These are phyloP conservation scores for Yarrowia osloensis DNA, from an alignment of 805 yeast species.

Conservation along the genomic window DNA sequence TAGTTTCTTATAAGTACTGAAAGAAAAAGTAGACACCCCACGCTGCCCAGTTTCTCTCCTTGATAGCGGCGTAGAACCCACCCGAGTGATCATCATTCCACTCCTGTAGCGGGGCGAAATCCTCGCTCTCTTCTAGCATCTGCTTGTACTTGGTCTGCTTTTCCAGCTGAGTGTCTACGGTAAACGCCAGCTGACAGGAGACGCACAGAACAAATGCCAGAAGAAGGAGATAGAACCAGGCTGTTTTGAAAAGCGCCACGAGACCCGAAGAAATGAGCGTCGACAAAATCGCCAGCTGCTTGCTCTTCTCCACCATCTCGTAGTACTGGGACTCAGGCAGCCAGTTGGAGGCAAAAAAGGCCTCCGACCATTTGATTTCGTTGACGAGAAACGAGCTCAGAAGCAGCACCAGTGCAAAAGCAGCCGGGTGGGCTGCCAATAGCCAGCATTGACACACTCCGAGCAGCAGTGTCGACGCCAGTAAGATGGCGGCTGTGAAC, in stretches of 20 bases:
- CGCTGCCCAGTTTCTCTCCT: neutral
- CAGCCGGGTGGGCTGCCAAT: neutral
- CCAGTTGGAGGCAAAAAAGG: constrained; percentile 6
- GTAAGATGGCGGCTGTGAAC: neutral
- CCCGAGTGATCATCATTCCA: neutral
- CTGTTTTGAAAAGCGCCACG: neutral
- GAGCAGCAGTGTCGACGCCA: neutral
- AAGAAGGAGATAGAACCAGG: neutral
- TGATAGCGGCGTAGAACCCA: neutral
- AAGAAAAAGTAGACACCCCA: neutral
- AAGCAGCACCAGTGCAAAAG: neutral
- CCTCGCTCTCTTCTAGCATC: neutral
- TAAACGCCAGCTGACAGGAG: neutral
- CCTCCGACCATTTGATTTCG: constrained; percentile 2
- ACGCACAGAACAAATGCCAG: neutral
- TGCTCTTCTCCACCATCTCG: neutral
- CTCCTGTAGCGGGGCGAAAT: neutral
- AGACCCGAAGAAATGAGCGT: neutral
- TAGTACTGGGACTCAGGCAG: neutral
- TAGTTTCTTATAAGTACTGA: neutral
- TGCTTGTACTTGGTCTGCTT: neutral
- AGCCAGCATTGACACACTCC: neutral
- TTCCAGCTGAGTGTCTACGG: neutral
- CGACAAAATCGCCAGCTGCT: neutral
- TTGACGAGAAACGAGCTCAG: neutral